Base-by-base conservation (phyloP, 2,329 filamentous ascomycete species). In the Fusarium sacchari region DNA sequence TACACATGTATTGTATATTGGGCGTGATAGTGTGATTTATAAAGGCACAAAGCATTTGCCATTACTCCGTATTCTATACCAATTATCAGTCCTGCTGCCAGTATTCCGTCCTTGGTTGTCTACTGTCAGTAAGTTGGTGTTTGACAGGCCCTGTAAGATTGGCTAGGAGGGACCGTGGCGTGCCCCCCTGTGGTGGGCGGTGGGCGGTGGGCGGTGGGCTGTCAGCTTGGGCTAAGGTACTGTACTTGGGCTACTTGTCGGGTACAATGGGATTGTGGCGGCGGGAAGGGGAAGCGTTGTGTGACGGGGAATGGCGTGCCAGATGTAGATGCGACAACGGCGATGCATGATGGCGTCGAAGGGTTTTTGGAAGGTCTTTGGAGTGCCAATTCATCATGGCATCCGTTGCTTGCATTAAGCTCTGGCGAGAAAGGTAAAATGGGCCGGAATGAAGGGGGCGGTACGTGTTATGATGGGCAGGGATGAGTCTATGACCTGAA, bases 321-420 rank as follows among this genome's bases (percentile, higher is more conserved):
- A 60, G 50, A 72, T 47, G 56, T 14, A 67, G 49, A 58, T 49
- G 26, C 43, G 46, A 64, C 30, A 74, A 71, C 71, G 61, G 55
- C 22, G 44, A 73, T 73, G 67, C 71, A 72, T 72, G 46, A 61
- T 69, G 71, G 70, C 71, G 60, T 64, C 34, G 70, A 73, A 73
- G 46, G 52, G 22, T 28, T 57, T 57, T 52, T 67, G 39, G 61
- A 57, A 67, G 40, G 17, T 7, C n/a, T 57, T 40, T 55, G 50
- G 56, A 53, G 57, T 26, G 49, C 37, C 37, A 57, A 37, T 47
- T 32, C 20, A 44, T 28, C 49, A 40, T 18, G 42, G 20, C 30
- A 34, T 52, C 24, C 11, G 11, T 62, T 36, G 24, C 7, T 50
- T 52, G 49, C 18, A 17, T 37, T 39, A 40, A 37, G 46, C 40